Percentiles rank a stretch among this genome's conserved stretches.
phyloP scores from a whole-genome alignment of 768 basidiomycete species.

The Suillus spraguei region DNA sequence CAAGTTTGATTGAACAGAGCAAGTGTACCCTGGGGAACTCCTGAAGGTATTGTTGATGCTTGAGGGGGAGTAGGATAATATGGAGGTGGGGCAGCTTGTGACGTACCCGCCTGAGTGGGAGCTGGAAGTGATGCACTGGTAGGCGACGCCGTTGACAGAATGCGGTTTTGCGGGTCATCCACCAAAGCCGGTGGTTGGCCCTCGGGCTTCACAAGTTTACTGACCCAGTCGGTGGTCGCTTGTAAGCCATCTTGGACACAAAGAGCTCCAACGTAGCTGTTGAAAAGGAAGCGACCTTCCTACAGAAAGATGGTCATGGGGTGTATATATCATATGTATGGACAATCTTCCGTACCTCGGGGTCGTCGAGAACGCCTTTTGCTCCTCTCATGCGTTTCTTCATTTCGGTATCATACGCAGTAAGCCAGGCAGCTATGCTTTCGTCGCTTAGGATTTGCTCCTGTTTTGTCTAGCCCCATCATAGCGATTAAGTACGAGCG shows the following conservation, averaged over 20 bases:
- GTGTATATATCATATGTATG: neutral
- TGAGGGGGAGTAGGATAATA: conserved; percentile 22
- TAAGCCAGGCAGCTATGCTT: conserved; percentile 50
- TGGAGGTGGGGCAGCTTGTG: conserved; percentile 22
- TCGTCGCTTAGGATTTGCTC: conserved; percentile 36
- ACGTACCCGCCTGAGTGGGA: conserved; percentile 11
- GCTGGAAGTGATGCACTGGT: conserved; percentile 16
- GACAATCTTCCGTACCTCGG: conserved; percentile 19
- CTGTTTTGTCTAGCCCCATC: neutral
- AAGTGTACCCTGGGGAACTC: conserved; percentile 35
- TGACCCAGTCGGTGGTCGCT: conserved; percentile 58
- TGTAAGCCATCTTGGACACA: conserved; percentile 56
- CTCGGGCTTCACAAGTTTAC: conserved; percentile 54
- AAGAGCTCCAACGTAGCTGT: conserved; percentile 66
- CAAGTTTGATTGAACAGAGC: conserved; percentile 58
- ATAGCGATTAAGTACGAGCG: neutral
- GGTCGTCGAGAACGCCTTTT: conserved; percentile 36
- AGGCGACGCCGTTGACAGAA: conserved; percentile 19
- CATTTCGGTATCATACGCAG: conserved; percentile 53
- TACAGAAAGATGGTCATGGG: neutral
- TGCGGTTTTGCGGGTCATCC: conserved; percentile 8
- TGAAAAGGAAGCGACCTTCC: conserved; percentile 56
- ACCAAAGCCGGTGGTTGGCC: conserved; percentile 24
- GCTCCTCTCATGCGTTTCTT: conserved; percentile 39
- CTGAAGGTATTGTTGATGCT: conserved; percentile 21